Conservation (phyloP, 768 basidiomycete species). For the Tricholoma saponaceum region DNA sequence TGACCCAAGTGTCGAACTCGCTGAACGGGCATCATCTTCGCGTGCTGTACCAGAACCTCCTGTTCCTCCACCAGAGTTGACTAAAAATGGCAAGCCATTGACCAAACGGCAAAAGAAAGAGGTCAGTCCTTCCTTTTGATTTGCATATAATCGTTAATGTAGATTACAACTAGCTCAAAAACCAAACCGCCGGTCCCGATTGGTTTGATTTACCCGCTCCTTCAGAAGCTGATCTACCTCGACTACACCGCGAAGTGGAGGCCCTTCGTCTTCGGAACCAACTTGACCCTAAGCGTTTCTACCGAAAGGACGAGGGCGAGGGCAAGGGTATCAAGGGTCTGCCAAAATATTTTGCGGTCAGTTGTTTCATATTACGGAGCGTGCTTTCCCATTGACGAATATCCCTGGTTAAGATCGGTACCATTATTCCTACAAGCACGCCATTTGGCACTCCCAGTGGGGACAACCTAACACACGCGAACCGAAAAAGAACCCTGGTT, state of each 20-base stretch:
- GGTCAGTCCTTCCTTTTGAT: slow-evolving; percentile 32
- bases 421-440: slow-evolving; percentile 61
- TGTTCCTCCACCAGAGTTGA: slow-evolving; percentile 53
- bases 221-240: slow-evolving; percentile 71
- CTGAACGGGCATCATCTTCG: slow-evolving; percentile 48
- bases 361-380: slow-evolving; percentile 19
- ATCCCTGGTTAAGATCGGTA: slow-evolving; percentile 59
- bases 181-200: slow-evolving; percentile 68
- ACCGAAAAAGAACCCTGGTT: slow-evolving; percentile 78
- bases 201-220: slow-evolving; percentile 93
- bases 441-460: slow-evolving; percentile 68
- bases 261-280: slow-evolving; percentile 83
- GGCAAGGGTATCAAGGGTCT: slow-evolving; percentile 80
- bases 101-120: slow-evolving; percentile 73
- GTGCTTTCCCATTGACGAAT: slow-evolving; percentile 3
- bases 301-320: slow-evolving; percentile 83
- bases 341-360: slow-evolving; percentile 87
- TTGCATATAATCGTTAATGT: neutral
- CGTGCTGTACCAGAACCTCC: slow-evolving; percentile 55
- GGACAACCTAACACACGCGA: slow-evolving; percentile 67
- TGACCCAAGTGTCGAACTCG: slow-evolving; percentile 59
- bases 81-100: slow-evolving; percentile 58
- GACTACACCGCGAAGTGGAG: slow-evolving; percentile 81
- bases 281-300: slow-evolving; percentile 90
- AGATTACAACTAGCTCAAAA: slow-evolving; percentile 46